Evolutionary conservation across 352 stramenopile species (phyloP).

Genomic region (Pythium aristosporum): DNA sequence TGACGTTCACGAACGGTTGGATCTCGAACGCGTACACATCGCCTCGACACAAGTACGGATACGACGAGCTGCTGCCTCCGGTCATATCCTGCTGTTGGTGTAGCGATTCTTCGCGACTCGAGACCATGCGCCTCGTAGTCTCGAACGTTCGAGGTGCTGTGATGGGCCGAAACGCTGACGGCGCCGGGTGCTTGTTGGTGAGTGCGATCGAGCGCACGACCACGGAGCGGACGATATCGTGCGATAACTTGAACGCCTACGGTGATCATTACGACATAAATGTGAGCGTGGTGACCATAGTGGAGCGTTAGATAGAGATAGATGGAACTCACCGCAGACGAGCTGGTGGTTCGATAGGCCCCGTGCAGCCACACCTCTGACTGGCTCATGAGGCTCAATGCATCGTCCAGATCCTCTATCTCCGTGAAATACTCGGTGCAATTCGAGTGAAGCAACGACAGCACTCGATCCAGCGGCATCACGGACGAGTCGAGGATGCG

Average conservation of each 20-base stretch:
- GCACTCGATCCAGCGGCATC: conserved; percentile 55
- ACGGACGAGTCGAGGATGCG: conserved; percentile 50
- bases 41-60: conserved; percentile 39
- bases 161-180: conserved; percentile 74
- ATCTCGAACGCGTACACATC: conserved; percentile 71
- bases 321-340: conserved; percentile 39
- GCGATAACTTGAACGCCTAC: conserved; percentile 58
- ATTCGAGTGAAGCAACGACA: conserved; percentile 78
- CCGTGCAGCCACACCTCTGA: conserved; percentile 55
- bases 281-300: not conserved
- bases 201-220: conserved; percentile 64
- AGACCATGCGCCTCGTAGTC: conserved; percentile 21
- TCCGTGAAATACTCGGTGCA: conserved; percentile 67
- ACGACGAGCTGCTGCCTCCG: conserved; percentile 1
- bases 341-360: conserved; percentile 48
- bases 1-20: conserved; percentile 59
- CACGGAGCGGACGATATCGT: conserved; percentile 51
- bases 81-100: conserved; percentile 37
- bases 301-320: not conserved
- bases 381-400: conserved; percentile 71
- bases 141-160: conserved; percentile 49
- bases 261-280: not conserved
- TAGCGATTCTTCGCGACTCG: conserved; percentile 44
- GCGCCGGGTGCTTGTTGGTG: conserved; percentile 67
- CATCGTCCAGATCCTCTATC: conserved; percentile 63